These are phyloP conservation scores for Tricholoma bakamatsutake DNA, from an alignment of 768 basidiomycete genomes.

Conservation along the genomic window DNA sequence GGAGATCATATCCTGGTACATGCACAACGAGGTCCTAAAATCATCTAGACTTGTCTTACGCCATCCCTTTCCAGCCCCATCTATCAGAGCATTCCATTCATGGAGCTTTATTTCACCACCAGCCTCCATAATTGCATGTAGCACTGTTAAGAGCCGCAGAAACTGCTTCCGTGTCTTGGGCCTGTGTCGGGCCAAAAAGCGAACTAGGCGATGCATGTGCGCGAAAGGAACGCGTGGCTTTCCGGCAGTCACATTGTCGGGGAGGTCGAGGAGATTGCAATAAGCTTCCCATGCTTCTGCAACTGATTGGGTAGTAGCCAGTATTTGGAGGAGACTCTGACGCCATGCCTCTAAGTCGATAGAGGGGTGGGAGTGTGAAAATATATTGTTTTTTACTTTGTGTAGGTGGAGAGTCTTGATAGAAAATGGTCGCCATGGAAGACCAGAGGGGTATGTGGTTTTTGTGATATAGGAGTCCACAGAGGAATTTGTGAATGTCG, in stretches of 20 bases:
- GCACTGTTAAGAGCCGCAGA: slow-evolving; percentile 61
- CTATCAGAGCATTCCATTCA: slow-evolving; percentile 76
- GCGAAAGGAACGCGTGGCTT: slow-evolving; percentile 28
- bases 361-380: not conserved
- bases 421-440: slow-evolving; percentile 17
- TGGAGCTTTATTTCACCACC: slow-evolving; percentile 51
- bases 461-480: not conserved
- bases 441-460: slow-evolving; percentile 20
- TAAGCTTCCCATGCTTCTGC: slow-evolving; percentile 39
- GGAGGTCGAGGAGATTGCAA: slow-evolving; percentile 26
- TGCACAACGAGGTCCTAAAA: slow-evolving; percentile 52
- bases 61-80: slow-evolving; percentile 60
- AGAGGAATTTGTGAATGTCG: not conserved
- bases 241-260: slow-evolving; percentile 13
- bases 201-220: slow-evolving; percentile 58
- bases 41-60: slow-evolving; percentile 52
- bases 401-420: slow-evolving; percentile 1
- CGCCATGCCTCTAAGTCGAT: slow-evolving; percentile 9
- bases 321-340: slow-evolving; percentile 11
- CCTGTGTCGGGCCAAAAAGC: slow-evolving; percentile 46
- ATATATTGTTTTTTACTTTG: not conserved
- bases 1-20: slow-evolving; percentile 56
- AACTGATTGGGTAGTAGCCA: slow-evolving; percentile 16
- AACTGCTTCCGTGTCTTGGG: slow-evolving; percentile 58
- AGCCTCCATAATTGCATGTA: slow-evolving; percentile 49